Percentiles rank a stretch among this genome's conserved stretches.
phyloP scores from a whole-genome alignment of 306 rosid genomes.

The Vigna reflexopilosa region DNA sequence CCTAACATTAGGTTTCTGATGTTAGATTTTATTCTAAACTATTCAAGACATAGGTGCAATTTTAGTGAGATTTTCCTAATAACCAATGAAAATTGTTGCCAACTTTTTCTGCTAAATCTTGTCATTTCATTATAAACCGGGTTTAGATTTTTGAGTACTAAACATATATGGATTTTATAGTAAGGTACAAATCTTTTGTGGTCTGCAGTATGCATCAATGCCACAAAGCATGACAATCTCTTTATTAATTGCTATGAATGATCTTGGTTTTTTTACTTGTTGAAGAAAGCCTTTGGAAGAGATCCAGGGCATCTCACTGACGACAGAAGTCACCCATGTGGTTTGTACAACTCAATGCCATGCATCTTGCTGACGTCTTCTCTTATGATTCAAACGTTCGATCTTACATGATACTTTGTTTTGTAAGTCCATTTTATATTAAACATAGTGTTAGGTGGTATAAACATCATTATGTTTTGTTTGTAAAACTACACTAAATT shows the following conservation, averaged over 20 bases:
- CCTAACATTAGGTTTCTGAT: no score
- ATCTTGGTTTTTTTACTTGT: constrained; percentile 72
- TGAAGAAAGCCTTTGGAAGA: constrained; percentile 76
- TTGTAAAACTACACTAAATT: constrained; percentile 3
- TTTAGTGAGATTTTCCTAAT: constrained; percentile 34
- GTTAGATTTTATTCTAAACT: constrained; percentile 6
- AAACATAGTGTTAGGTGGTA: constrained; percentile 20
- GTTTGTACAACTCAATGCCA: constrained; percentile 90
- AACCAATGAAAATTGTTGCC: constrained; percentile 23
- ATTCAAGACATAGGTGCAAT: constrained; percentile 12
- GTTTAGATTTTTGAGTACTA: constrained; percentile 31
- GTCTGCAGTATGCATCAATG: constrained; percentile 36
- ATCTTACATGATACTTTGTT: no score
- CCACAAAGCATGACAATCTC: constrained; percentile 7
- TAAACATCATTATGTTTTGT: constrained; percentile 23
- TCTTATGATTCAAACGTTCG: constrained; percentile 76
- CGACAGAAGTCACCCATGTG: constrained; percentile 76
- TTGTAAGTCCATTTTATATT: constrained; percentile 33
- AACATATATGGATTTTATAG: neutral
- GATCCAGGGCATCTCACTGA: constrained; percentile 52
- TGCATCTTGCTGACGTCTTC: constrained; percentile 93
- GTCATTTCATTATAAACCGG: constrained; percentile 16
- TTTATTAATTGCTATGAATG: constrained; percentile 39
- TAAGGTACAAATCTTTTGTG: constrained; percentile 24
- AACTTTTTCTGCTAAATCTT: constrained; percentile 22